phyloP scores from a whole-genome alignment of 148 eudicot genomes.

The Polygonum maritimum region DNA sequence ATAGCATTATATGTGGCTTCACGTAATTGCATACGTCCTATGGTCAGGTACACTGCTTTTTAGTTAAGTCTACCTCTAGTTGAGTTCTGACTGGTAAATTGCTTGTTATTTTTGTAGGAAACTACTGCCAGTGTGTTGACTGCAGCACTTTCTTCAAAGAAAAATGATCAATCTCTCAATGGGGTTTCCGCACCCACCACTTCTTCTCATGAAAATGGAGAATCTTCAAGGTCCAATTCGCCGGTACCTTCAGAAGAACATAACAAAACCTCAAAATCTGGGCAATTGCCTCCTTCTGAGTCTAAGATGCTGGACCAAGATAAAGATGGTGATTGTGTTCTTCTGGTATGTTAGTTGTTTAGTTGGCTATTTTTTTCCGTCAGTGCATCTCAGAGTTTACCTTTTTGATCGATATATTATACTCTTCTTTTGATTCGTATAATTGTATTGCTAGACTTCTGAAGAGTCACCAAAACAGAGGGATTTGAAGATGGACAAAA shows the following conservation, averaged over 20 bases:
- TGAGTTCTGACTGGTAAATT: not conserved
- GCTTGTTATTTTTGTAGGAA: conserved; percentile 26
- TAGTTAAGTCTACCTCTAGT: not conserved
- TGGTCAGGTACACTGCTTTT: not conserved
- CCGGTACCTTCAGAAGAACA: conserved; percentile 13
- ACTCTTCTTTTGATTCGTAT: not conserved
- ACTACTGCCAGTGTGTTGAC: conserved; percentile 44
- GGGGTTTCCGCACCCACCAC: conserved; percentile 12
- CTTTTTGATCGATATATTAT: not conserved
- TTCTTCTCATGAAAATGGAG: conserved; percentile 25
- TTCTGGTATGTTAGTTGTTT: conserved; percentile 15
- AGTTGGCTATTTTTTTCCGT: not conserved
- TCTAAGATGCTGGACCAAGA: conserved; percentile 13
- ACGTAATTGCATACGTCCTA: not conserved
- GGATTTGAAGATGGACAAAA: not conserved
- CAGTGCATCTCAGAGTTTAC: not conserved
- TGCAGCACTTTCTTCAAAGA: conserved; percentile 46
- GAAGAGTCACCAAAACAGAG: not conserved
- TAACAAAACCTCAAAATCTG: conserved; percentile 10
- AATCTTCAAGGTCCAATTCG: conserved; percentile 21
- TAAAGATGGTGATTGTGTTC: conserved; percentile 10
- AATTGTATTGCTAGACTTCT: not conserved
- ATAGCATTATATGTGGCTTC: not conserved
- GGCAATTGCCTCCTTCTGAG: conserved; percentile 3
- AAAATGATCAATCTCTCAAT: conserved; percentile 20